Evolutionary conservation across 352 stramenopile species (phyloP), one percentile per base, ranked within the genome.

Genomic region (Pythium rishiriense): DNA sequence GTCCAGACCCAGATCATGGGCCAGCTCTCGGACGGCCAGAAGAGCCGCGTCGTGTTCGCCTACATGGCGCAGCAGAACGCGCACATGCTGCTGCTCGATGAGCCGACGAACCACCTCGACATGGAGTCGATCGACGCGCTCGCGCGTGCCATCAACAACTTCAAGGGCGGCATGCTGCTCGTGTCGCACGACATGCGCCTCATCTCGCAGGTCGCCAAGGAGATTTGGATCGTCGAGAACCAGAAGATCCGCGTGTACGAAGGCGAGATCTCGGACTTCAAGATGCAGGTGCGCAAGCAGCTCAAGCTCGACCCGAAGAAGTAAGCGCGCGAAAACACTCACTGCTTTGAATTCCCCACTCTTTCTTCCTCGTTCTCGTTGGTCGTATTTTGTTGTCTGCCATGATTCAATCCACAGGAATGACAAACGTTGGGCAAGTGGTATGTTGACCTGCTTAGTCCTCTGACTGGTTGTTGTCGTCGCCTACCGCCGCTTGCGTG

Each of bases 111-210:
- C 64, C 87, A 96, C 73, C 83, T 97, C 69, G 88, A 97, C 64
- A 96, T 96, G 85, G 95, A 99, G 76, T 93, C 89, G 56, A 99
- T 99, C 70, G 97, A 99, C 78, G 94, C 96, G 21, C 78, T 99
- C 33, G 97, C 97, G 21, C 94, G 97, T 33, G 97, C 97, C 21
- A 98, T 99, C 63, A 99, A 99, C 78, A 86, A 98, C 53, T 99
- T 99, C 76, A 73, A 94, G 62, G 97, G 97, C 66, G 97, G 97
- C 37, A 93, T 99, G 78, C 83, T 99, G 15, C 83, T 99, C 41
- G 97, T 99, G 35, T 98, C 88, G 59, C 97, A 99, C 88, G 97
- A 99, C 89, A 98, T 99, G 96, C 88, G 97, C 53, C 83, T 99
- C 53, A 98, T 99, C 72, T 97, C 90, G 58, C 94, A 99, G 75